Evolutionary conservation across 768 basidiomycete genomes (phyloP).

Genomic region (Lyophyllum decastes): DNA sequence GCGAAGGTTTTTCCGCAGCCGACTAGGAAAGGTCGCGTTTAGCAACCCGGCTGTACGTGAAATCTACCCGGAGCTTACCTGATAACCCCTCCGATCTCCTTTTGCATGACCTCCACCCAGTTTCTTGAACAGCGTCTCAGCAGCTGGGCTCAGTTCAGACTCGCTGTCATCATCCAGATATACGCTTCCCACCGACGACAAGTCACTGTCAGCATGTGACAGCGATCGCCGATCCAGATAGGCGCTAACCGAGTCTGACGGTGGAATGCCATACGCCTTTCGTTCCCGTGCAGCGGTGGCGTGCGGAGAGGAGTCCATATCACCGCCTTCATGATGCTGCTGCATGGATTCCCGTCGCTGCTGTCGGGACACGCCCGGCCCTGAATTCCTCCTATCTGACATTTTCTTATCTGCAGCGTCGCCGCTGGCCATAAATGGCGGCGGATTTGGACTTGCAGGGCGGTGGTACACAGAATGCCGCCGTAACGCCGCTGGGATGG

Average conservation of each 20-base stretch:
- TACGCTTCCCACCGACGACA: slow-evolving; percentile 43
- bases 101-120: slow-evolving; percentile 28
- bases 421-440: background rate
- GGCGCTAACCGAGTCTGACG: slow-evolving; percentile 41
- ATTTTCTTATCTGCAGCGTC: slow-evolving; percentile 5
- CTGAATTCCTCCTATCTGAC: background rate
- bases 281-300: slow-evolving; percentile 46
- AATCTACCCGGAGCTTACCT: slow-evolving; percentile 6
- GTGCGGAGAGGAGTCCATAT: slow-evolving; percentile 21
- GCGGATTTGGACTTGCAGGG: slow-evolving; percentile 9
- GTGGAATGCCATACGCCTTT: slow-evolving; percentile 52
- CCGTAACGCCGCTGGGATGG: slow-evolving; percentile 25
- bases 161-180: slow-evolving; percentile 41
- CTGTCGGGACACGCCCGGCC: background rate
- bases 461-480: slow-evolving; percentile 31
- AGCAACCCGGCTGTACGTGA: background rate
- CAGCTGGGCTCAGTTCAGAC: slow-evolving; percentile 42
- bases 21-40: background rate
- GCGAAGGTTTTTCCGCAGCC: background rate
- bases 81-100: slow-evolving; percentile 13
- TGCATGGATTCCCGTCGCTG: background rate
- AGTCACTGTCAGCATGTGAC: slow-evolving; percentile 46
- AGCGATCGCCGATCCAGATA: slow-evolving; percentile 22
- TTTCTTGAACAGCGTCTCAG: slow-evolving; percentile 47
- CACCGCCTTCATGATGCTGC: slow-evolving; percentile 8